phyloP scores from a whole-genome alignment of 306 rosid species.

The Cucurbita maxima region DNA sequence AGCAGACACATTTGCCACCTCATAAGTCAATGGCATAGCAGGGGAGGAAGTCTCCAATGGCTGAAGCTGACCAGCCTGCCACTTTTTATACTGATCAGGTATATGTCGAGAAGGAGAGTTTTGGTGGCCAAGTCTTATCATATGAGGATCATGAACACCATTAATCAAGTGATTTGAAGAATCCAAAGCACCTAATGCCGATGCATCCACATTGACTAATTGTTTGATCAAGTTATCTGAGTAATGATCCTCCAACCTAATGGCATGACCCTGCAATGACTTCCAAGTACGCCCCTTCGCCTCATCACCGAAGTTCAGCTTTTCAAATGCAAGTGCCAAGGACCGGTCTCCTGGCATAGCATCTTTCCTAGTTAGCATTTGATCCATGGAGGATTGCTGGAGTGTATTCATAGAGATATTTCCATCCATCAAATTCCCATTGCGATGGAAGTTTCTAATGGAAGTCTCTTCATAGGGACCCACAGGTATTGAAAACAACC shows the following conservation, averaged over 20 bases:
- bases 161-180: slow-evolving; percentile 12
- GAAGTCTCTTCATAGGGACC: slow-evolving; percentile 14
- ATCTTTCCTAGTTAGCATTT: slow-evolving; percentile 13
- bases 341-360: slow-evolving; percentile 18
- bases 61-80: slow-evolving; percentile 17
- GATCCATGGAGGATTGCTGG: slow-evolving; percentile 11
- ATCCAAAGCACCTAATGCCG: slow-evolving; percentile 12
- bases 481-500: slow-evolving; percentile 10
- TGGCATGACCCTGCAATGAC: slow-evolving; percentile 5
- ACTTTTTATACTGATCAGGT: slow-evolving; percentile 6
- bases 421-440: slow-evolving; percentile 18
- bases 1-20: slow-evolving; percentile 20
- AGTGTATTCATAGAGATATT: slow-evolving; percentile 17
- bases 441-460: slow-evolving; percentile 9
- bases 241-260: slow-evolving; percentile 8
- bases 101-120: slow-evolving; percentile 14
- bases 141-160: slow-evolving; percentile 12
- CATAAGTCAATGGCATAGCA: slow-evolving; percentile 10
- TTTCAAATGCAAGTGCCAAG: slow-evolving; percentile 29
- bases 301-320: slow-evolving; percentile 14
- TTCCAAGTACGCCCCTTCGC: slow-evolving; percentile 1
- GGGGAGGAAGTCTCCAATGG: slow-evolving; percentile 12
- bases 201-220: slow-evolving; percentile 7
- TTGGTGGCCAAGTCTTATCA: slow-evolving; percentile 14
- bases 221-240: slow-evolving; percentile 1